Percentiles rank a stretch among this genome's conserved stretches.
phyloP scores from a whole-genome alignment of 805 yeast species.

The Candida chilensis region DNA sequence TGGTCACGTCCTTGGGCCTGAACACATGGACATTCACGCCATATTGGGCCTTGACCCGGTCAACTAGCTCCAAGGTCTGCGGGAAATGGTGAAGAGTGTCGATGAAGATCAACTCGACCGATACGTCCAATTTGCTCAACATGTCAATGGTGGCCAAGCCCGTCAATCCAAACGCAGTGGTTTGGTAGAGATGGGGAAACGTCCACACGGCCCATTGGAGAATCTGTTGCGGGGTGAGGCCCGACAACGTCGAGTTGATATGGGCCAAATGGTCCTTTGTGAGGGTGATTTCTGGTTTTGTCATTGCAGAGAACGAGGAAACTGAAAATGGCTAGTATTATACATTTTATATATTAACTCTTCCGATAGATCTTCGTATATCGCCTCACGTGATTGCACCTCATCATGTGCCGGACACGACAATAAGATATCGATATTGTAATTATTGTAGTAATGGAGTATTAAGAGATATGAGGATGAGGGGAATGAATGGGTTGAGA shows the following conservation, averaged over 20 bases:
- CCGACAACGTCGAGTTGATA: conserved; percentile 53
- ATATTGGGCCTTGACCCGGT: conserved; percentile 47
- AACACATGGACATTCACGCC: conserved; percentile 48
- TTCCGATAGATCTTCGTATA: no score
- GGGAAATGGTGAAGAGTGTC: conserved; percentile 93
- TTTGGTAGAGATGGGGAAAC: conserved; percentile 76
- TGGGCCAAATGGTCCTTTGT: conserved; percentile 51
- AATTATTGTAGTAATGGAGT: no score
- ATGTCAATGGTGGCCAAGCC: conserved; percentile 86
- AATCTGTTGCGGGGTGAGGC: conserved; percentile 59
- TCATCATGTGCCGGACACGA: no score
- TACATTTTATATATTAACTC: no score
- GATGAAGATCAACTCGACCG: conserved; percentile 71
- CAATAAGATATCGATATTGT: no score
- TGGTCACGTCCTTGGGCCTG: conserved; percentile 49
- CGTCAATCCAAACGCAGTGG: conserved; percentile 92
- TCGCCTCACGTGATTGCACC: no score
- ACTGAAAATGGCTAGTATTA: no score
- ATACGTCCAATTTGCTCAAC: conserved; percentile 43
- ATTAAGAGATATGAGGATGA: no score
- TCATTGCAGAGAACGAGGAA: no score
- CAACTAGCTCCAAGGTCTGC: conserved; percentile 77
- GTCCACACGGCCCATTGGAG: conserved; percentile 78
- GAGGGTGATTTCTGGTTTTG: conserved; percentile 13
- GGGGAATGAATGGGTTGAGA: no score